Base-by-base conservation (phyloP, 2,329 filamentous ascomycete species). In the Chaetomiaceae sp. region DNA sequence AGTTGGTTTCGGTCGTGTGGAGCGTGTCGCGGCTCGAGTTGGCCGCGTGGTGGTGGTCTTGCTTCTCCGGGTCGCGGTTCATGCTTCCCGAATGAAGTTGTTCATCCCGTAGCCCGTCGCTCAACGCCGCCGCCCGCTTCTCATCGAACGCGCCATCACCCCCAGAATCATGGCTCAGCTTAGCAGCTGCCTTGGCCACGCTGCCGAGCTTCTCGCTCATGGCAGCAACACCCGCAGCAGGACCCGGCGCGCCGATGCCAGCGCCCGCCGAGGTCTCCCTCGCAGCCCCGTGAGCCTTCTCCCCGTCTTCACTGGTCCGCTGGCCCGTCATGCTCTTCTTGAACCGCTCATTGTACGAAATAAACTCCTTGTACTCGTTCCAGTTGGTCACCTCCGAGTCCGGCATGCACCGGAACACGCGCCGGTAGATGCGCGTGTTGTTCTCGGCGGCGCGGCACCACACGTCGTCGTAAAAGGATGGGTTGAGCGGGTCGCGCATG, bases 331-430 rank as follows among this genome's bases (percentile, higher is more conserved):
- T 81, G 65, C 74, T 80, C 62, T 87, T 84, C 52, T 82, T 80
- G 74, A 99, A 96, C 42, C 84, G 82, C 61, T 87, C 83, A 17
- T 80, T 79, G 67, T 96, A 97, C 4, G 84, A 79, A 50, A 82
- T 78, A 65, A 88, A 95, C 61, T 95, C 87, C 59, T 89, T 87
- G 71, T 99, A 99, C 59, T 95, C 88, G 61, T 88, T 85, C 94
- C 94, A 99, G 39, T 88, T 92, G 59, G 84, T 86, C 23, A 96
- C 94, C 66, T 96, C 90, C 47, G 85, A 96, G 68, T 99, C 94
- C 1, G 94, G 94, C 88, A 95, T 95, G 70, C 91, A 96, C 43
- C 91, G 85, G 75, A 99, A 99, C 8, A 99, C 92, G 57, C 88
- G 84, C 29, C 94, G 87, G 73, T 89, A 99, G 44, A 99, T 81